phyloP scores from a whole-genome alignment of 1,284 basidiomycete species.

The Ustilago bromivora region DNA sequence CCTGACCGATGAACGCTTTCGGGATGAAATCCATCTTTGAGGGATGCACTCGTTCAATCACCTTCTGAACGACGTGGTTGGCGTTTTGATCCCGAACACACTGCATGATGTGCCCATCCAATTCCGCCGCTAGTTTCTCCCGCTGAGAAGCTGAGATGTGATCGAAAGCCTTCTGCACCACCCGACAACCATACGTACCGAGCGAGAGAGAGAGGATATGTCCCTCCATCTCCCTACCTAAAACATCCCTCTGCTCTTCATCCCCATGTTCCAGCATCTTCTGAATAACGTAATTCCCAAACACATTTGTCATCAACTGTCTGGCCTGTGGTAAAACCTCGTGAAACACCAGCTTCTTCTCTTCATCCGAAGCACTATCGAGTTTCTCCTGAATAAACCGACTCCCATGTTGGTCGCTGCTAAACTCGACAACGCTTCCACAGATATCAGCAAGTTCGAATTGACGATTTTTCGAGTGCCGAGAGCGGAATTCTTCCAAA shows the following conservation, averaged over 20 bases:
- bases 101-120: slow-evolving; percentile 83
- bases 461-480: slow-evolving; percentile 49
- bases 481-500: slow-evolving; percentile 61
- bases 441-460: slow-evolving; percentile 79
- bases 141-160: slow-evolving; percentile 55
- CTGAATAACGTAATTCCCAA: slow-evolving; percentile 95
- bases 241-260: slow-evolving; percentile 75
- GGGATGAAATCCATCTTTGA: slow-evolving; percentile 81
- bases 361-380: slow-evolving; percentile 77
- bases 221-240: slow-evolving; percentile 83
- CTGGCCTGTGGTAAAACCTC: slow-evolving; percentile 87
- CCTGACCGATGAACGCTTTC: slow-evolving; percentile 81
- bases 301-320: slow-evolving; percentile 90
- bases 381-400: slow-evolving; percentile 72
- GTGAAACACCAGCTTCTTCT: slow-evolving; percentile 77
- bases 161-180: slow-evolving; percentile 75
- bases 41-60: slow-evolving; percentile 72
- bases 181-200: slow-evolving; percentile 92
- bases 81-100: slow-evolving; percentile 94
- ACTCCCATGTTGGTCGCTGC: slow-evolving; percentile 90
- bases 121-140: slow-evolving; percentile 73
- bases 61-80: slow-evolving; percentile 82
- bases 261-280: slow-evolving; percentile 93
- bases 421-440: slow-evolving; percentile 90
- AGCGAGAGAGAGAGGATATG: slow-evolving; percentile 83